These are phyloP conservation scores for Penicillium palitans DNA, from an alignment of 2,329 filamentous ascomycete genomes.

Conservation along the genomic window DNA sequence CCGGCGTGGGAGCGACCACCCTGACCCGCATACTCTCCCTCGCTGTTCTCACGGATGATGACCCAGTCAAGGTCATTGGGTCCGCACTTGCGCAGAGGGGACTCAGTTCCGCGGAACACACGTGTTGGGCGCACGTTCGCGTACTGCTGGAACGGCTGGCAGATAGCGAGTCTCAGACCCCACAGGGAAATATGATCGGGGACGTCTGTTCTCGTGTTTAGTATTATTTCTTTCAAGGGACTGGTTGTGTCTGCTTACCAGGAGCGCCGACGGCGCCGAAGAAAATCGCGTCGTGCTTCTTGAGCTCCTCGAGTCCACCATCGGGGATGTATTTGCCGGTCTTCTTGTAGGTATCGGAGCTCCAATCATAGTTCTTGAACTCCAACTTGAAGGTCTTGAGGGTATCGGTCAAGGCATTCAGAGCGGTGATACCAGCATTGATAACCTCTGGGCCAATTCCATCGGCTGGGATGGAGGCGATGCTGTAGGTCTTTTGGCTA, in stretches of 20 bases:
- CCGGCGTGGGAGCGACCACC: conserved; percentile 62
- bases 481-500: conserved; percentile 43
- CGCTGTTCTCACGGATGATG: conserved; percentile 66
- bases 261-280: conserved; percentile 69
- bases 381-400: conserved; percentile 60
- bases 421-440: conserved; percentile 61
- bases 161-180: conserved; percentile 66
- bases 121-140: conserved; percentile 67
- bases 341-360: conserved; percentile 64
- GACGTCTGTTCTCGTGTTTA: conserved; percentile 46
- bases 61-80: conserved; percentile 66
- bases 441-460: conserved; percentile 71
- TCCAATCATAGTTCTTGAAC: conserved; percentile 67
- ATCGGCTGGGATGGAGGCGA: conserved; percentile 68
- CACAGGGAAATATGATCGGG: conserved; percentile 69
- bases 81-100: conserved; percentile 56
- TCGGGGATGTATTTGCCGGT: conserved; percentile 66
- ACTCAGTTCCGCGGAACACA: conserved; percentile 61
- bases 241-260: conserved; percentile 30
- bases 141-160: conserved; percentile 67
- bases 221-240: not conserved
- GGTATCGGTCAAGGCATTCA: conserved; percentile 48
- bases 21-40: conserved; percentile 66
- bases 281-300: conserved; percentile 64
- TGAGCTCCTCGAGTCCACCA: conserved; percentile 58